A percentile compares a stretch with the other conserved stretches of the same genome.
Evolutionary conservation across 2,329 filamentous ascomycete genomes (phyloP).

Genomic region (Pyrenophora teres): DNA sequence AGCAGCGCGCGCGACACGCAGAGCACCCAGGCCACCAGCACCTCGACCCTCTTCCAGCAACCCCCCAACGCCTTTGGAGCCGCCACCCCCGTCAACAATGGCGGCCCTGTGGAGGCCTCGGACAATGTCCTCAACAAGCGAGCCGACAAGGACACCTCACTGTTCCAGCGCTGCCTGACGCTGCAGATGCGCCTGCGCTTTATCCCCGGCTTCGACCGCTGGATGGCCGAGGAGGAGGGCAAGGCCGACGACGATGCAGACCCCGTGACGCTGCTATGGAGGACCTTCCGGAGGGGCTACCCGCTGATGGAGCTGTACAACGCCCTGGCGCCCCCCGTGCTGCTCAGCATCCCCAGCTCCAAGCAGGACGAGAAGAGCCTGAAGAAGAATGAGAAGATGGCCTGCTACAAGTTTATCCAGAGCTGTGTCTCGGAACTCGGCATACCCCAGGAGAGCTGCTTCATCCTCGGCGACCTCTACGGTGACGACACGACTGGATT

Average conservation of each 20-base stretch:
- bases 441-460: constrained; percentile 80
- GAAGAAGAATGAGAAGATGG: constrained; percentile 79
- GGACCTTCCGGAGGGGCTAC: constrained; percentile 79
- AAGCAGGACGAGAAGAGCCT: constrained; percentile 60
- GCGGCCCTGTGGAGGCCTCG: constrained; percentile 72
- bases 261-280: constrained; percentile 90
- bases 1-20: constrained; percentile 54
- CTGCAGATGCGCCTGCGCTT: constrained; percentile 79
- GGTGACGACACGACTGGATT: constrained; percentile 96
- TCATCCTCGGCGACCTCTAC: constrained; percentile 89
- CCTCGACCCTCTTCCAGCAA: constrained; percentile 52
- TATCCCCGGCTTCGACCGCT: constrained; percentile 80
- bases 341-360: constrained; percentile 68
- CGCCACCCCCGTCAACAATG: constrained; percentile 51
- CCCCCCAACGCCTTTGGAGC: constrained; percentile 30
- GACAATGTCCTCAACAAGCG: constrained; percentile 97
- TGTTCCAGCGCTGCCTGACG: constrained; percentile 93
- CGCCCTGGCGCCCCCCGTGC: constrained; percentile 71
- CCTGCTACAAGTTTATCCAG: constrained; percentile 90
- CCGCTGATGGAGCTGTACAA: constrained; percentile 92
- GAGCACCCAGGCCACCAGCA: constrained; percentile 52
- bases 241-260: constrained; percentile 71
- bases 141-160: constrained; percentile 85
- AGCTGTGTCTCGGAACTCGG: constrained; percentile 83
- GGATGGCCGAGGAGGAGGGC: constrained; percentile 73